Evolutionary conservation across 2,329 filamentous ascomycete genomes (phyloP), one percentile per base, ranked within the genome.

Genomic region (Trichophyton equinum): DNA sequence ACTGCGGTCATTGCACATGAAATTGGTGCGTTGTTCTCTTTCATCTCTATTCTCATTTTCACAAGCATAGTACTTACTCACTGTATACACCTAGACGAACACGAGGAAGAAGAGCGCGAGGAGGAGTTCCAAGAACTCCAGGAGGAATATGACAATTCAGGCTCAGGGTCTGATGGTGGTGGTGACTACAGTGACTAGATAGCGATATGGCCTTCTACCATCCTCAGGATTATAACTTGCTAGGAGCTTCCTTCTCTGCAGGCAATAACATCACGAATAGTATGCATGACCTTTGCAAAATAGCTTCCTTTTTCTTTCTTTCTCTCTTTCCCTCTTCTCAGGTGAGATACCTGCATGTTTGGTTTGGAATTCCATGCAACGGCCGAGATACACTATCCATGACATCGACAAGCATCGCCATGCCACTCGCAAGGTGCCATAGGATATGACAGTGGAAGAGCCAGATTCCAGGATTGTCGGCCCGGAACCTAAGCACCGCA

Each of bases 361-460:
- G 30, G 8, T 7, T 46, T 47, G 20, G 57, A 20, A 47, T 7
- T 25, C 33, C 25, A 36, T 36, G 33, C 30, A 46, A 33, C 22
- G n/a, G 18, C 18, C 38, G 25, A 1, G 57, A 42, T 7, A 2
- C 30, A 36, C 64, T 63, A 7, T 67, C 66, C 62, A 69, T 68
- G 18, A 72, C 67, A 67, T 74, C 70, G 42, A 74, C 64, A 6
- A 74, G 61, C 71, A 78, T 77, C 1, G 73, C 73, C 74, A 77
- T 77, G 1, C 77, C 76, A 30, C 71, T 74, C 0, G 71, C 75
- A 61, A 70, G 57, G 67, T 86, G 83, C 82, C 80, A 84, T 65
- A 82, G 79, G 58, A 84, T 81, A 69, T 84, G 81, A 70, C 81
- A 83, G 68, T 84, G 81, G 70, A 83, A 78, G 46, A 82, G 68